phyloP scores from a whole-genome alignment of 495 filamentous ascomycete species.

The Neurospora sp. region DNA sequence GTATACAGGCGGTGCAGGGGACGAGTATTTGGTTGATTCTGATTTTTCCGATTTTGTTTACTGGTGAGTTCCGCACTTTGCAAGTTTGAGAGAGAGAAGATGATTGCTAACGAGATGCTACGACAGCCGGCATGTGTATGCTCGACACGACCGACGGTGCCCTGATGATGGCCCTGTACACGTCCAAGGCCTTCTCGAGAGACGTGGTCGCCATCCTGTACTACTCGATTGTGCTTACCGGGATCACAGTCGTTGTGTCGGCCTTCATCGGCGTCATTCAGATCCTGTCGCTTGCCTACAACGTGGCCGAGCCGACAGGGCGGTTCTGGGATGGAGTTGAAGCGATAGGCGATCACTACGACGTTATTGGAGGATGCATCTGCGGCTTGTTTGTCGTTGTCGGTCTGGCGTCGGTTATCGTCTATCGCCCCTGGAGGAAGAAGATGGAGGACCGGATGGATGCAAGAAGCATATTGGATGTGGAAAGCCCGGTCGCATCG shows the following conservation, averaged over 20 bases:
- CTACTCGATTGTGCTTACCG: constrained; percentile 85
- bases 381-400: constrained; percentile 74
- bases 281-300: constrained; percentile 62
- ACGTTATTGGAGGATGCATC: constrained; percentile 77
- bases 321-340: constrained; percentile 81
- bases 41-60: constrained; percentile 86
- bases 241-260: constrained; percentile 79
- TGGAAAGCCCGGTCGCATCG: neutral
- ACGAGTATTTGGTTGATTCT: constrained; percentile 91
- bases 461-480: constrained; percentile 1
- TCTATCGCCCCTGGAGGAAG: constrained; percentile 70
- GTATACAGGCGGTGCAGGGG: constrained; percentile 71
- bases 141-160: constrained; percentile 86
- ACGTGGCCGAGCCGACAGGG: constrained; percentile 62
- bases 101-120: constrained; percentile 3
- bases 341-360: constrained; percentile 67
- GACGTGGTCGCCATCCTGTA: constrained; percentile 84
- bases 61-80: constrained; percentile 40
- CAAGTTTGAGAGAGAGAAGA: neutral
- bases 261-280: constrained; percentile 80
- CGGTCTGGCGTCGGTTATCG: constrained; percentile 56
- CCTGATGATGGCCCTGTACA: constrained; percentile 91
- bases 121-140: constrained; percentile 74
- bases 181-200: constrained; percentile 57
- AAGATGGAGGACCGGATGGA: constrained; percentile 16